Base-by-base conservation (phyloP, 495 filamentous ascomycete genomes). In the Podospora bellae-mahoneyi region DNA sequence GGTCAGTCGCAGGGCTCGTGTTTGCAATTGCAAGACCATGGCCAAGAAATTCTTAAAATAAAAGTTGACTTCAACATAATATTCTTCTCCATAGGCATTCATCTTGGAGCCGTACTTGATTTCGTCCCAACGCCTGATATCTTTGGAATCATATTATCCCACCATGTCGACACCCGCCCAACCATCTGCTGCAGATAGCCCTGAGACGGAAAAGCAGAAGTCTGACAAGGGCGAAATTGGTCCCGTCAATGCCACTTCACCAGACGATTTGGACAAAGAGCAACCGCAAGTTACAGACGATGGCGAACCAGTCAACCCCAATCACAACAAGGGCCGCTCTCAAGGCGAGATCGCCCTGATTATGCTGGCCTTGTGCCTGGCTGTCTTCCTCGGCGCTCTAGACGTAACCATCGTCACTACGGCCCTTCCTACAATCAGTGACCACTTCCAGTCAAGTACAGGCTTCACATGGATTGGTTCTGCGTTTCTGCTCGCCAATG, bases 301-400 rank as follows among this genome's bases (percentile, higher is more conserved):
- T 32, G 30, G 30, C 1, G 30, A 32, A 32, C 39, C 39, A 3
- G 15, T 16, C 39, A 48, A 48, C 39, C 39, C 13, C 39, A 48
- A 48, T 13, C 39, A 10, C 39, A 48, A 18, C 7, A 18, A 48
- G 18, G 39, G 39, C 39, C 39, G 39, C 39, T 48, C 39, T n/a
- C 20, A 58, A n/a, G n/a, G n/a, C n/a, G 7, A 58, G 23, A 20
- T 26, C 18, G 55, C 23, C 23, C n/a, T 58, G n/a, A 58, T 58
- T 18, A 58, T 58, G 55, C n/a, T 26, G n/a, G n/a, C 55, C 1
- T 58, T 58, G 55, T 58, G 55, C 23, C n/a, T 26, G 18, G 55
- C 55, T 9, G 55, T 58, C n/a, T 58, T 58, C 23, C 55, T 58
- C 55, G n/a, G n/a, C n/a, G 55, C 55, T 18, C 10, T 58, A 26